Evolutionary conservation across 176 grass and related monocot species (phyloP), one percentile per base, ranked within the genome.

Genomic region (Eleusine indica): DNA sequence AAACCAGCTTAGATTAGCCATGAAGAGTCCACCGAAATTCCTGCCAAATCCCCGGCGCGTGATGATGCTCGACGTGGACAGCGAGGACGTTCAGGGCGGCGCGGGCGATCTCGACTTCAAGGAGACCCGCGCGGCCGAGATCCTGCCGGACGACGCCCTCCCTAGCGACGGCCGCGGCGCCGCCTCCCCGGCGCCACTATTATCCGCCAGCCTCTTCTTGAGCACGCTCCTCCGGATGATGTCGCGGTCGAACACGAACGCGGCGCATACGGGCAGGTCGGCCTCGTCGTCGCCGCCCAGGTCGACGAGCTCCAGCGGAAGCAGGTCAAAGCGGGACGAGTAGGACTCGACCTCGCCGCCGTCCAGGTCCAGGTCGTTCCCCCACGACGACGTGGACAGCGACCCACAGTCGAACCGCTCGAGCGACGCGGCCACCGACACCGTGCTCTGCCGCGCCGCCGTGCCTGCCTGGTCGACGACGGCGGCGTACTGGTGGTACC

Each of bases 211-310:
- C 25, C 87, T 82, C 74, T 85, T 83, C 74, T 88, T 93, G 51
- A 77, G 87, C 64, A 90, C 84, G 76, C 84, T 84, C 74, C 71
- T 74, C 54, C 89, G 79, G 73, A 83, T 41, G 47, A 71, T 73
- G 21, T 91, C 89, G 32, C 89, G 68, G 82, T 98, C 93, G 71
- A 95, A 98, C 71, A 98, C 71, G 77, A 95, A 98, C 18, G 87
- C 91, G 39, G 96, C 71, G 64, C 78, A 87, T 25, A 93, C 68
- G 6, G 93, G 91, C 63, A 88, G 57, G 35, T 91, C 85, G 18
- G 73, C 58, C 14, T 92, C 90, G 12, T 87, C 79, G 21, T 87
- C 81, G 44, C 87, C 62, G 40, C 63, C 88, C 46, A 81, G 42
- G 9, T 47, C 7, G 39, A 95, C 86, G 25, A 98, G 82, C 70